Evolutionary conservation across 352 stramenopile genomes (phyloP).

Genomic region (Globisporangium emineosum): DNA sequence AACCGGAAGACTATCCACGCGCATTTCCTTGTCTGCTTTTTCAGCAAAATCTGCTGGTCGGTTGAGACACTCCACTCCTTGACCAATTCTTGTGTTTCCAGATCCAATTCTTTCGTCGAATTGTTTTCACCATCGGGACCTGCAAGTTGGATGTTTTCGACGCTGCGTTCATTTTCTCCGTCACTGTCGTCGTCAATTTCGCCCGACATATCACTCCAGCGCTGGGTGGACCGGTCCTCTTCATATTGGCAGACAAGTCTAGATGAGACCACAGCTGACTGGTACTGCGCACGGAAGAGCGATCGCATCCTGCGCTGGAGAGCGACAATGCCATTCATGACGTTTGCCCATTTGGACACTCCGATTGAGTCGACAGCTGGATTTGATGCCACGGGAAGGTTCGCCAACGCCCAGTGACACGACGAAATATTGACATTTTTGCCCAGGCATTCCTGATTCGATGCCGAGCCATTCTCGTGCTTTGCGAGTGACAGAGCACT

Average conservation of each 20-base stretch:
- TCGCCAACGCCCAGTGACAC: slow-evolving; percentile 65
- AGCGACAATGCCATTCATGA: slow-evolving; percentile 21
- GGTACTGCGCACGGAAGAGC: slow-evolving; percentile 23
- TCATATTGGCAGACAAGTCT: slow-evolving; percentile 41
- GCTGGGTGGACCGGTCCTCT: slow-evolving; percentile 29
- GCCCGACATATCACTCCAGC: slow-evolving; percentile 24
- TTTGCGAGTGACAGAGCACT: slow-evolving; percentile 12
- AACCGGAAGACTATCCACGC: slow-evolving; percentile 85
- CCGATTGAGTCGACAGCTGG: slow-evolving; percentile 32
- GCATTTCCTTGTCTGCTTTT: slow-evolving; percentile 65
- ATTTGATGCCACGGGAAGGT: slow-evolving; percentile 57
- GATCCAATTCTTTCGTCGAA: slow-evolving; percentile 1
- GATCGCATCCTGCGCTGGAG: slow-evolving; percentile 43
- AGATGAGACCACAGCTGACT: slow-evolving; percentile 27
- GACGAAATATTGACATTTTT: slow-evolving; percentile 48
- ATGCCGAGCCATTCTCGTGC: slow-evolving; percentile 14
- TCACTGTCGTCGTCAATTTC: slow-evolving; percentile 32
- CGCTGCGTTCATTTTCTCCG: slow-evolving; percentile 14
- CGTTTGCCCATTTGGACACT: slow-evolving; percentile 6
- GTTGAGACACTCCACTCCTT: slow-evolving; percentile 49
- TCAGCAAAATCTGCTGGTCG: slow-evolving; percentile 64
- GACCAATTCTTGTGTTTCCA: slow-evolving; percentile 21
- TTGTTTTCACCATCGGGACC: neutral
- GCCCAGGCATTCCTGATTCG: slow-evolving; percentile 19
- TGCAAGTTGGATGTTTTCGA: slow-evolving; percentile 15